phyloP scores from a whole-genome alignment of 345 rosid genomes.

The rapeseed (Brassica napus) region Da-Ae NC_063446.1:4462501-4463000 shows the following conservation, averaged over 20 bases:
- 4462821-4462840: constrained; percentile 97
- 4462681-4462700: background rate
- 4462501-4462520: constrained; percentile 40
- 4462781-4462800: constrained; percentile 86
- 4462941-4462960: constrained; percentile 92
- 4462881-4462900: background rate
- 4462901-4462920: constrained; percentile 39
- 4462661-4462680: background rate
- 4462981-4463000: constrained; percentile 84
- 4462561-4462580: constrained; percentile 23
- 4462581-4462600: constrained; percentile 53
- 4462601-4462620: constrained; percentile 50
- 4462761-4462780: constrained; percentile 77
- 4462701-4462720: background rate
- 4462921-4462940: constrained; percentile 70
- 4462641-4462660: background rate
- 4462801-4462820: constrained; percentile 66
- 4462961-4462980: constrained; percentile 95
- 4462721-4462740: constrained; percentile 51
- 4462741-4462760: constrained; percentile 88
- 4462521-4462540: constrained; percentile 51
- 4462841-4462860: constrained; percentile 80
- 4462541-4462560: constrained; percentile 42
- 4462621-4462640: background rate
- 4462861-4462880: background rate